Evolutionary conservation across 2,329 filamentous ascomycete genomes (phyloP).

Genomic region (Decorospora gaudefroyi): DNA sequence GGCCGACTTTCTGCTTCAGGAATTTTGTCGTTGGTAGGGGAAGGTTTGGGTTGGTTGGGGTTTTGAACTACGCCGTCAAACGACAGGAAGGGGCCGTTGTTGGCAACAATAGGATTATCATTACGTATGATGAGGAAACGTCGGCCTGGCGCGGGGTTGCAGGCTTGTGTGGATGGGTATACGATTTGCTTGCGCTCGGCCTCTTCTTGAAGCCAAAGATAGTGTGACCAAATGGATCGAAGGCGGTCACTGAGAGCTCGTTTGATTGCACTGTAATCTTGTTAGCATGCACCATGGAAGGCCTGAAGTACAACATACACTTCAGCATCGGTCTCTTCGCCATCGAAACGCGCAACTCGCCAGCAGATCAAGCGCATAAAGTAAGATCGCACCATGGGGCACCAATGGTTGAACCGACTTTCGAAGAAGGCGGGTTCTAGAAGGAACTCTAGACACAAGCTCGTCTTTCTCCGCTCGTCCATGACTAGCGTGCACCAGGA

Average conservation of each 20-base stretch:
- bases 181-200: constrained; percentile 62
- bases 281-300: constrained; percentile 18
- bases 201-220: constrained; percentile 71
- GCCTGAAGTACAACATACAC: constrained; percentile 57
- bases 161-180: constrained; percentile 76
- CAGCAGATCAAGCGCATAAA: constrained; percentile 90
- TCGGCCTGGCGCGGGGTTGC: constrained; percentile 80
- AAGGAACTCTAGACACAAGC: constrained; percentile 74
- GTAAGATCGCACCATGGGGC: constrained; percentile 91
- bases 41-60: constrained; percentile 41
- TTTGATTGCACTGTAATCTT: constrained; percentile 66
- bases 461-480: constrained; percentile 68
- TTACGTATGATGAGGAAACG: constrained; percentile 87
- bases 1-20: constrained; percentile 39
- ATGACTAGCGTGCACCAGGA: constrained; percentile 75
- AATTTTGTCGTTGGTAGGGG: constrained; percentile 23
- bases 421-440: constrained; percentile 76
- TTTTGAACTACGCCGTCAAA: constrained; percentile 64
- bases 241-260: constrained; percentile 68
- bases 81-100: constrained; percentile 61
- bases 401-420: constrained; percentile 89
- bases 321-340: constrained; percentile 66
- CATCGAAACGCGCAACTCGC: constrained; percentile 79
- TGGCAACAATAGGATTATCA: constrained; percentile 64
- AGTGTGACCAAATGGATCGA: constrained; percentile 76